Evolutionary conservation across 495 filamentous ascomycete species (phyloP).

Genomic region (Aspergillus panamensis): DNA sequence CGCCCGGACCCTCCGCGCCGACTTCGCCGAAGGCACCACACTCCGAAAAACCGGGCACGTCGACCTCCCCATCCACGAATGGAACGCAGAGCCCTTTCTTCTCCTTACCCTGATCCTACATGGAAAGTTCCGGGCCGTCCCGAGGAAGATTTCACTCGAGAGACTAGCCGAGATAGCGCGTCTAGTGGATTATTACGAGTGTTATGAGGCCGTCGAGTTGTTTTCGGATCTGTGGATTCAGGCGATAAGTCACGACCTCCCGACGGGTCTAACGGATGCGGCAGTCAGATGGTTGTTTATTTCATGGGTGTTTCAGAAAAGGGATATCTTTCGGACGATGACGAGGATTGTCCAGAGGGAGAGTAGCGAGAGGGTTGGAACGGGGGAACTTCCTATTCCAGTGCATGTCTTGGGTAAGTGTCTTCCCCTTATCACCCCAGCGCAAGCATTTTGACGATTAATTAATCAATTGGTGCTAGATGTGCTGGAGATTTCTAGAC

Average conservation of each 20-base stretch:
- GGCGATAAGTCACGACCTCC: background rate
- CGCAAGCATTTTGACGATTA: background rate
- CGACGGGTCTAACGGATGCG: background rate
- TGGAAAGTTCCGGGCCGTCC: background rate
- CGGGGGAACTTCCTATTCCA: background rate
- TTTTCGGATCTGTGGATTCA: slow-evolving; percentile 10
- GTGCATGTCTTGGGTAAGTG: background rate
- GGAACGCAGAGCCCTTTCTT: background rate
- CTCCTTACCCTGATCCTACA: slow-evolving; percentile 12
- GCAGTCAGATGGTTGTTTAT: slow-evolving; percentile 1
- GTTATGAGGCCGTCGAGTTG: slow-evolving; percentile 5
- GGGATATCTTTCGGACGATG: background rate
- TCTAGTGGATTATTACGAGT: slow-evolving; percentile 12
- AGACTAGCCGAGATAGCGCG: background rate
- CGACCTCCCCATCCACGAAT: background rate
- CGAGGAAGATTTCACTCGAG: background rate
- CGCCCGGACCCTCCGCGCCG: background rate
- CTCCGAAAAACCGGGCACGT: slow-evolving; percentile 1
- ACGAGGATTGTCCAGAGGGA: background rate
- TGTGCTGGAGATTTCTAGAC: background rate
- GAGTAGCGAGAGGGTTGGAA: background rate
- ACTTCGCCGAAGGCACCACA: slow-evolving; percentile 1
- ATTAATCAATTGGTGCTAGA: background rate
- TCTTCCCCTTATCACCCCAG: background rate
- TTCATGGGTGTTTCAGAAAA: slow-evolving; percentile 7